These are phyloP conservation scores for Rhizoctonia solani DNA, from an alignment of 1,284 basidiomycete genomes.

Conservation along the genomic window DNA sequence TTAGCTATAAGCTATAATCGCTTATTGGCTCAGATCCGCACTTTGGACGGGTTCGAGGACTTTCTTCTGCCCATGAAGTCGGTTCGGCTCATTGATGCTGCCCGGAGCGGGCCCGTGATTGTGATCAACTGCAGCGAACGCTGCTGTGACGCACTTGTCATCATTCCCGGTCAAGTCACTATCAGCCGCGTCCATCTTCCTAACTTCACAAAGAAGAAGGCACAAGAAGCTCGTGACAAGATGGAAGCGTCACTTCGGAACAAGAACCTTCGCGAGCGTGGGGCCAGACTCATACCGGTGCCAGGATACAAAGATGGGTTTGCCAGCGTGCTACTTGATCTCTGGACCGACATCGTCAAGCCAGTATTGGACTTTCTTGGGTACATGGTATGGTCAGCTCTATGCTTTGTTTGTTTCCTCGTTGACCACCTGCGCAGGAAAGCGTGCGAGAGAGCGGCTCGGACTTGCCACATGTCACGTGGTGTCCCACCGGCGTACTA, in stretches of 20 bases:
- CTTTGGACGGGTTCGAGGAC: slow-evolving; percentile 20
- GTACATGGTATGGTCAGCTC: background rate
- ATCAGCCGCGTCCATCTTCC: slow-evolving; percentile 6
- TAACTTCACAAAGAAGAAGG: background rate
- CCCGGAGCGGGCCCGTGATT: background rate
- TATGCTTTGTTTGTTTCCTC: background rate
- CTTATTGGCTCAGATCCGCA: slow-evolving; percentile 23
- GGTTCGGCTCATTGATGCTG: slow-evolving; percentile 1
- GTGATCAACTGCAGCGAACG: too few relatives aligned
- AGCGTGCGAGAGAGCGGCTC: background rate
- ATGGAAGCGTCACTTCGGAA: background rate
- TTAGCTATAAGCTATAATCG: slow-evolving; percentile 14
- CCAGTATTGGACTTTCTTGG: slow-evolving; percentile 1
- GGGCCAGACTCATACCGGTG: background rate
- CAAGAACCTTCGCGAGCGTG: background rate
- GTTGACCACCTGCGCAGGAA: background rate
- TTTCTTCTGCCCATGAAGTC: slow-evolving; percentile 25
- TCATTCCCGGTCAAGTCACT: background rate
- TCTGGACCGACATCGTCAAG: background rate
- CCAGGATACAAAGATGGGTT: background rate
- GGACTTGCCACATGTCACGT: background rate
- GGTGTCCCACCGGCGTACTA: background rate
- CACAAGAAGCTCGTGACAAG: background rate
- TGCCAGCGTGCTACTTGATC: background rate
- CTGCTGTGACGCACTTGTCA: too few relatives aligned